Evolutionary conservation across 805 yeast genomes (phyloP), one percentile per base, ranked within the genome.

Genomic region (Lachancea nothofagi): DNA sequence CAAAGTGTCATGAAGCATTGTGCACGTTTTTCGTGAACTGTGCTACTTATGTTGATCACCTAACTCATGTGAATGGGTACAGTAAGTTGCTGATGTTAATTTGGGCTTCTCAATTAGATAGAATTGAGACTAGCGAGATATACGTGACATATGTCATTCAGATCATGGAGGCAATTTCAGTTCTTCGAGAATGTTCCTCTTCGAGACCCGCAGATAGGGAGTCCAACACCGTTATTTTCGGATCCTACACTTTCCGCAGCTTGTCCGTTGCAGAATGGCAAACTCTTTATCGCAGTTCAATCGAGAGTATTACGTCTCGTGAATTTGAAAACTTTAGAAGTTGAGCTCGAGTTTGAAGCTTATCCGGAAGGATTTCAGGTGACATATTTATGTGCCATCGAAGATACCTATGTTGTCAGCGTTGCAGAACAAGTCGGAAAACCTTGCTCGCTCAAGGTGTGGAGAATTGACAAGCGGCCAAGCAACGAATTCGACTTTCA

Each of bases 101-200:
- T n/a, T n/a, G n/a, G n/a, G n/a, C n/a, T n/a, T n/a, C n/a, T n/a
- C n/a, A n/a, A n/a, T n/a, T n/a, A n/a, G n/a, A n/a, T n/a, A n/a
- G n/a, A n/a, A n/a, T n/a, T n/a, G n/a, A n/a, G n/a, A n/a, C n/a
- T n/a, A n/a, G n/a, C n/a, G n/a, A n/a, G n/a, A n/a, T n/a, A 25
- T 25, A n/a, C 15, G 27, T 19, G 29, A 26, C 43, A 42, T 23
- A 53, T 55, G 60, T 48, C 61, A 15, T 32, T 53, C 8, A 41
- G 46, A 13, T 54, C 67, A 6, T 83, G 89, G 89, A 69, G 90
- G 44, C 95, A 84, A 54, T 84, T 90, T 62, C 86, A 85, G 45
- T 83, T 90, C 61, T 88, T 83, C 59, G 96, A 87, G 38, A 71
- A 76, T 26, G 71, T 79, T 0, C 96, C 96, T 5, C 82, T 93